A percentile compares a stretch with the other conserved stretches of the same genome.
Conservation (phyloP, 768 basidiomycete species). For the Tremella yokohamensis region DNA sequence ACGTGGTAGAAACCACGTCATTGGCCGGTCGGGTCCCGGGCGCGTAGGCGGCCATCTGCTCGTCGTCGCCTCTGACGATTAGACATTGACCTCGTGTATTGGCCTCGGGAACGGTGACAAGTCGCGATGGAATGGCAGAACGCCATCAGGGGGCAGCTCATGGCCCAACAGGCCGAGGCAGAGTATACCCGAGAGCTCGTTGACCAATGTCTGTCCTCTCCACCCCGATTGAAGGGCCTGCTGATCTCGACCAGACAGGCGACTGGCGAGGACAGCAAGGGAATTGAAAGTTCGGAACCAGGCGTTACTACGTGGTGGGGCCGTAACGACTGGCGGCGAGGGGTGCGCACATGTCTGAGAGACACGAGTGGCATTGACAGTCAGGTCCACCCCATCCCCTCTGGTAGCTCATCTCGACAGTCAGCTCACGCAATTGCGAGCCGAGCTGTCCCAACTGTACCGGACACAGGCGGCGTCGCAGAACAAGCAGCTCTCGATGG, state of each 20-base stretch:
- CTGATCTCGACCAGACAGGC: conserved; percentile 61
- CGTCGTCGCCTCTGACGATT: background rate
- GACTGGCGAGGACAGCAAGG: conserved; percentile 86
- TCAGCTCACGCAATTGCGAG: conserved; percentile 84
- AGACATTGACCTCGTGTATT: background rate
- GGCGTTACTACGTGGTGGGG: conserved; percentile 6
- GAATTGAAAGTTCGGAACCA: conserved; percentile 55
- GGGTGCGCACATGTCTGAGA: conserved; percentile 30
- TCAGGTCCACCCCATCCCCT: conserved; percentile 58
- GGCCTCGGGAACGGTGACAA: background rate
- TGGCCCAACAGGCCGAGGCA: conserved; percentile 75
- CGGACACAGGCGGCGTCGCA: conserved; percentile 79
- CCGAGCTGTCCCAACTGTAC: conserved; percentile 90
- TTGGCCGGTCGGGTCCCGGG: background rate
- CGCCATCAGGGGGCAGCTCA: conserved; percentile 64
- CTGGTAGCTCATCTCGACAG: conserved; percentile 89
- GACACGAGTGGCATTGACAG: background rate
- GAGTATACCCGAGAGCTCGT: conserved; percentile 78
- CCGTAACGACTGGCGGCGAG: conserved; percentile 28
- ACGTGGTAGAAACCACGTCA: conserved; percentile 1
- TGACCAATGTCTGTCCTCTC: conserved; percentile 74
- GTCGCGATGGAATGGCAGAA: conserved; percentile 64
- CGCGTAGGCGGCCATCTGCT: background rate
- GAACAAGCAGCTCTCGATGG: conserved; percentile 91
- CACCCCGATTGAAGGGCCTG: background rate